Evolutionary conservation across 192 early-diverging fungal genomes (phyloP).

Genomic region (Coemansia sp.): DNA sequence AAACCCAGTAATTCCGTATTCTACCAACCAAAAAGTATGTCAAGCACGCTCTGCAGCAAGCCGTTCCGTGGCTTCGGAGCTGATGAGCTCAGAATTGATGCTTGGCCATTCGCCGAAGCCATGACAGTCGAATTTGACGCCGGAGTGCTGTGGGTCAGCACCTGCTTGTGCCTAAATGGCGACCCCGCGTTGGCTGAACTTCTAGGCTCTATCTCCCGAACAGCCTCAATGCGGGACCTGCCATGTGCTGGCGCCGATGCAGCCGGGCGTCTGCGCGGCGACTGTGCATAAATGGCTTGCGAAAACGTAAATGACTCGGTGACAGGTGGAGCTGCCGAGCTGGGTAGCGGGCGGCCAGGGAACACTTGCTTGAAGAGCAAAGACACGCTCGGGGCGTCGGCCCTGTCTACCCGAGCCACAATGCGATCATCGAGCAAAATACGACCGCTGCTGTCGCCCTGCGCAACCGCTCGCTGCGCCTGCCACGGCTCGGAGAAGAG

Average conservation of each 20-base stretch:
- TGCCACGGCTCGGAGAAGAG: conserved; percentile 52
- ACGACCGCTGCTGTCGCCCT: conserved; percentile 26
- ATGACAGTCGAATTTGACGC: conserved; percentile 10
- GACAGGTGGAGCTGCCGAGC: conserved; percentile 21
- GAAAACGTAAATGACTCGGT: conserved; percentile 19
- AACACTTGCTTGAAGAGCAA: conserved; percentile 37
- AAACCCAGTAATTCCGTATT: background rate
- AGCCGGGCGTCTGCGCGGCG: conserved; percentile 28
- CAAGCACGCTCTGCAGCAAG: conserved; percentile 45
- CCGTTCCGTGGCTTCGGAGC: conserved; percentile 43
- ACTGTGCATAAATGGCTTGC: conserved; percentile 42
- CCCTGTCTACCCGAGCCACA: conserved; percentile 21
- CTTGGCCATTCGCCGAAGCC: conserved; percentile 12
- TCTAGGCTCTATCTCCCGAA: conserved; percentile 11
- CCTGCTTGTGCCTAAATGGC: conserved; percentile 28
- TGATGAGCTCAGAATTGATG: conserved; percentile 14
- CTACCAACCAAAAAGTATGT: conserved; percentile 52
- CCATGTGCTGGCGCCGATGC: conserved; percentile 3
- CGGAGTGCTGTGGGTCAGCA: background rate
- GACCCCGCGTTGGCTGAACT: conserved; percentile 12
- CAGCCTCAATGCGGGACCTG: conserved; percentile 9
- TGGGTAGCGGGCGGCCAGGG: conserved; percentile 27
- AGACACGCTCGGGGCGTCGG: conserved; percentile 25
- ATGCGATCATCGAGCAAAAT: conserved; percentile 32
- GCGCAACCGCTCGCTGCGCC: conserved; percentile 42